Base-by-base conservation (phyloP, 139 green algal species). In the Trebouxia sp. region DNA sequence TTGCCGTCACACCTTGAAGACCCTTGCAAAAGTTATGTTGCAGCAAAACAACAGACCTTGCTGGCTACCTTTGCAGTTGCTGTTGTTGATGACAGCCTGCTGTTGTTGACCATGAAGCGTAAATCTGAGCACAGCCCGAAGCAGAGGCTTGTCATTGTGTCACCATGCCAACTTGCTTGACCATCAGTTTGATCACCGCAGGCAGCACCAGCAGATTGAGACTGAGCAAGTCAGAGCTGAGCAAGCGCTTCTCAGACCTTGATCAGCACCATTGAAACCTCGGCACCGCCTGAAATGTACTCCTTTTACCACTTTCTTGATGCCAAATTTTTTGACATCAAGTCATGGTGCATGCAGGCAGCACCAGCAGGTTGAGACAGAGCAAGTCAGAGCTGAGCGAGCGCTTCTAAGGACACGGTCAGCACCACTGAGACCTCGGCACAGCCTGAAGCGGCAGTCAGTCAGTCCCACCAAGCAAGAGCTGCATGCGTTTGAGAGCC, bases 401-500 rank as follows among this genome's bases (percentile, higher is more conserved):
- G 47, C 14, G 2, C 47, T 53, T 14, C 20, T 53, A 14, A 53
- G 62, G 9, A 72, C 62, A 0, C 62, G 32, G 12, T 72, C 62
- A 30, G 62, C 12, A 5, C 62, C 62, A 12, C 4, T 72, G 35
- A 14, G 62, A 10, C 62, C 32, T 14, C 42, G 62, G 62, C 42
- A 17, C 35, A 72, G 62, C 35, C n/a, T 72, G 6, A 72, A 72
- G 35, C 32, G 62, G 32, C 26, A 5, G n/a, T 72, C 62, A 8
- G 20, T 28, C n/a, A 72, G 62, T 17, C 62, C 62, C 14, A 72
- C 62, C 15, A 43, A 37, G 32, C 32, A 45, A 37, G 62, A 72
- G 12, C 35, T 72, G 62, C 62, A 72, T 28, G 62, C 62, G 32
- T 72, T 72, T 72, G 62, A 72, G 62, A n/a, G 20, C 12, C 62